Evolutionary conservation across 768 basidiomycete species (phyloP), one percentile per base, ranked within the genome.

Genomic region (Lactarius quietus): DNA sequence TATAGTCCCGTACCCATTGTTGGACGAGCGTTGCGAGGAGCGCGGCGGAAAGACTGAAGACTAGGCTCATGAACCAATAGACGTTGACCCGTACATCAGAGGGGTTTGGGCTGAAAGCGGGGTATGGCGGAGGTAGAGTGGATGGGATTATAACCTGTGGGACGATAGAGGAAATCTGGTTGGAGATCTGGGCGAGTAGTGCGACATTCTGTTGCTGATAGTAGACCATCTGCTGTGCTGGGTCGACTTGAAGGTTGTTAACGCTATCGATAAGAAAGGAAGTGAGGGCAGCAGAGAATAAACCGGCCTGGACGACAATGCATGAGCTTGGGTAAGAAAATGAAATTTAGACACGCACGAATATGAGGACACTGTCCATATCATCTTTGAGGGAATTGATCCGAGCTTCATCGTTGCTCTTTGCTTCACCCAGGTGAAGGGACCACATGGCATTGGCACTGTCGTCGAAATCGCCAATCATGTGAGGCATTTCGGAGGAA

Each of bases 21-120:
- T 84, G 78, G 29, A 81, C 78, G 6, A 84, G 68, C 15, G 80
- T 82, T 20, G 81, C 81, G 7, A 72, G 64, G 20, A 83, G 73
- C 62, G 78, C 80, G 38, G 79, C 76, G 4, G 73, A 73, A 18
- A 84, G 73, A 63, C 80, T 81, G 53, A 80, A 72, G 6, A 70
- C 59, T 0, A 74, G 67, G 45, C 71, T 71, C n/a, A 68, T 59
- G 68, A 83, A 81, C 79, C 79, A 83, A 8, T 80, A 71, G 0
- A 67, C 70, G 63, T 83, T 83, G 41, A 74, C 66, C 64, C 77
- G 78, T 38, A 79, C 66, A 1, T 77, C 69, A 23, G 78, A 76
- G 2, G 68, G 63, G 26, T 74, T 74, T 1, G 71, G 63, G 17
- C n/a, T 53, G 63, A 69, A 64, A 3, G 65, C 48, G 33, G 33